Conservation (phyloP, 305 asterid genomes). For the Plantago coronopus region DNA sequence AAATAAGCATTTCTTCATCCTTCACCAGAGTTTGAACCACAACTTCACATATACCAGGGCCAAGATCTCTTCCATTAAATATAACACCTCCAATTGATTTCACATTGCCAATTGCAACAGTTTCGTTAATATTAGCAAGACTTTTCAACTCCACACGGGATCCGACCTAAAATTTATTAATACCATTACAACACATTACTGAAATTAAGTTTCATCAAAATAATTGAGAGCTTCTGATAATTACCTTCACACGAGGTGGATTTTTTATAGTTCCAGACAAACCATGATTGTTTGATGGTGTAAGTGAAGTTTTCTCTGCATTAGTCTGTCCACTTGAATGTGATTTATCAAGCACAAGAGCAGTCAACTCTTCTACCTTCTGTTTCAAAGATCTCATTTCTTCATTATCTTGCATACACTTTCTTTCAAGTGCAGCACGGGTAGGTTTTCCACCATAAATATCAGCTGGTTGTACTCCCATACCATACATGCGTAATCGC, state of each 20-base stretch:
- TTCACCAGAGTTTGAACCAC: neutral
- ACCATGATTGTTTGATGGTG: neutral
- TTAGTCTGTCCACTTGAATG: neutral
- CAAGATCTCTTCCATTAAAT: neutral
- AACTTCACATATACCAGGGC: neutral
- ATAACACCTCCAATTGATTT: no score
- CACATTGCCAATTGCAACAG: no score
- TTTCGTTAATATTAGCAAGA: no score
- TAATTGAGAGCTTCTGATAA: neutral
- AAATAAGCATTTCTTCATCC: neutral
- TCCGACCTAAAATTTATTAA: no score
- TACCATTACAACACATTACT: no score
- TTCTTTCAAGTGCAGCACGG: conserved; percentile 4
- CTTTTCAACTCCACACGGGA: neutral
- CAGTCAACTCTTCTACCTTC: neutral
- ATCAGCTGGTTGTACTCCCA: conserved; percentile 2
- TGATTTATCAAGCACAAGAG: neutral
- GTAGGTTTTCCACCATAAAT: neutral
- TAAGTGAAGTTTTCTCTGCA: neutral
- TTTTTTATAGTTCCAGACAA: neutral
- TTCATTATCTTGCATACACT: conserved; percentile 1
- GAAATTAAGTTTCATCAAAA: no score
- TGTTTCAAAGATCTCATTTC: conserved; percentile 10
- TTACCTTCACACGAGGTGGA: neutral
- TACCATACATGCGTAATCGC: conserved; percentile 1